Evolutionary conservation across 2,329 filamentous ascomycete species (phyloP).

Genomic region (Penicillium sp.): DNA sequence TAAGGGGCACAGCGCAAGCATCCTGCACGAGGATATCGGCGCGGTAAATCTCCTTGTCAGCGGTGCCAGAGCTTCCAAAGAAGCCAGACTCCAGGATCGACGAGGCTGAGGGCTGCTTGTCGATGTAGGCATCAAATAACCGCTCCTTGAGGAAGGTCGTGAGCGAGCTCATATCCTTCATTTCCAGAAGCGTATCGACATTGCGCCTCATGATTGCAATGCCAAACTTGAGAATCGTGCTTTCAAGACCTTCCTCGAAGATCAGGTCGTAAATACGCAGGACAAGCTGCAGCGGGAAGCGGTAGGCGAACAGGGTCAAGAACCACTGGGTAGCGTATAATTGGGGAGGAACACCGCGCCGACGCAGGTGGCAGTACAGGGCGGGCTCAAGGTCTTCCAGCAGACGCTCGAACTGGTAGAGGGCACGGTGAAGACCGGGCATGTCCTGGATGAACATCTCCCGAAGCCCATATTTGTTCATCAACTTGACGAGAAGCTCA

Average conservation of each 20-base stretch:
- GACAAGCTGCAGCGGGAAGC: constrained; percentile 93
- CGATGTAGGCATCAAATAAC: constrained; percentile 95
- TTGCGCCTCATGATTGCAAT: constrained; percentile 97
- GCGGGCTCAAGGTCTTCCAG: constrained; percentile 93
- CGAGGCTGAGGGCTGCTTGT: constrained; percentile 85
- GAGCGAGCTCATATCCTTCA: constrained; percentile 87
- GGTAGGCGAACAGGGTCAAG: constrained; percentile 95
- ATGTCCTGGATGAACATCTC: constrained; percentile 95
- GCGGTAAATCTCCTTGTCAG: constrained; percentile 93
- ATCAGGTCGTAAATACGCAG: constrained; percentile 96
- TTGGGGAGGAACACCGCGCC: constrained; percentile 82
- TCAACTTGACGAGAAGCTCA: constrained; percentile 83
- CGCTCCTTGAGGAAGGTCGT: constrained; percentile 91
- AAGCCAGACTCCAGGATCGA: constrained; percentile 95
- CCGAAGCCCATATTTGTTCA: constrained; percentile 93
- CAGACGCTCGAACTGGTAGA: constrained; percentile 93
- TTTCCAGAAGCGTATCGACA: constrained; percentile 68
- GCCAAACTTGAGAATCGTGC: constrained; percentile 88
- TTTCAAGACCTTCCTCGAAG: constrained; percentile 82
- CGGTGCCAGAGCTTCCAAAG: constrained; percentile 84
- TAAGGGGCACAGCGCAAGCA: constrained; percentile 83
- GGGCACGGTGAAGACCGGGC: constrained; percentile 87
- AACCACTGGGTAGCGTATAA: constrained; percentile 99
- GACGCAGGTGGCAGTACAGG: constrained; percentile 88
- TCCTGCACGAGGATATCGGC: constrained; percentile 92